phyloP scores from a whole-genome alignment of 345 rosid genomes.

The Acer negundo region DNA sequence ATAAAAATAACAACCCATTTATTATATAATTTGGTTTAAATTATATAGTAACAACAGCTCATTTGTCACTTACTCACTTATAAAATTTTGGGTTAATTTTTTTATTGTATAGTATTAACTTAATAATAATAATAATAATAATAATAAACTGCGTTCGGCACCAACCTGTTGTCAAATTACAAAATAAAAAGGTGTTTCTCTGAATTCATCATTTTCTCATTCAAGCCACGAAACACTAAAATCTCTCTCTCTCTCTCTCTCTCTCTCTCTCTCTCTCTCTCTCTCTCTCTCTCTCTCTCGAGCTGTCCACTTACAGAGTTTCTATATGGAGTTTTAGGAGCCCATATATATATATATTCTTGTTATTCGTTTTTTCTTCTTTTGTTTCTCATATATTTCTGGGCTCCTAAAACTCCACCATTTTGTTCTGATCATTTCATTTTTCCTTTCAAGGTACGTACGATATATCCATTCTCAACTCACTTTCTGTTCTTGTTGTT shows the following conservation, averaged over 20 bases:
- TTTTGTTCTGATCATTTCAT: background rate
- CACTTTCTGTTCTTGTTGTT: background rate
- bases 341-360: background rate
- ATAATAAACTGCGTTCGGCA: constrained; percentile 36
- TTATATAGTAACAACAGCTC: too few relatives aligned
- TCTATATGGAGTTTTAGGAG: constrained; percentile 36
- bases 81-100: too few relatives aligned
- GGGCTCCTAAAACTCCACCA: constrained; percentile 29
- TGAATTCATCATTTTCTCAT: constrained; percentile 34
- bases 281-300: too few relatives aligned
- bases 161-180: constrained; percentile 27
- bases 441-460: constrained; percentile 19
- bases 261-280: too few relatives aligned
- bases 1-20: too few relatives aligned
- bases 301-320: background rate
- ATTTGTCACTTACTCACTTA: too few relatives aligned
- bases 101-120: too few relatives aligned
- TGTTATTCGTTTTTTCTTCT: background rate
- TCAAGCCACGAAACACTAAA: constrained; percentile 36
- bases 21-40: too few relatives aligned
- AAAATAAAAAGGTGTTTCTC: constrained; percentile 29
- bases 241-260: constrained; percentile 16
- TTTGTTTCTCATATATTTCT: constrained; percentile 11
- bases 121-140: background rate
- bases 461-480: background rate